phyloP scores from a whole-genome alignment of 2,329 filamentous ascomycete genomes.

The Meredithiella fracta region DNA sequence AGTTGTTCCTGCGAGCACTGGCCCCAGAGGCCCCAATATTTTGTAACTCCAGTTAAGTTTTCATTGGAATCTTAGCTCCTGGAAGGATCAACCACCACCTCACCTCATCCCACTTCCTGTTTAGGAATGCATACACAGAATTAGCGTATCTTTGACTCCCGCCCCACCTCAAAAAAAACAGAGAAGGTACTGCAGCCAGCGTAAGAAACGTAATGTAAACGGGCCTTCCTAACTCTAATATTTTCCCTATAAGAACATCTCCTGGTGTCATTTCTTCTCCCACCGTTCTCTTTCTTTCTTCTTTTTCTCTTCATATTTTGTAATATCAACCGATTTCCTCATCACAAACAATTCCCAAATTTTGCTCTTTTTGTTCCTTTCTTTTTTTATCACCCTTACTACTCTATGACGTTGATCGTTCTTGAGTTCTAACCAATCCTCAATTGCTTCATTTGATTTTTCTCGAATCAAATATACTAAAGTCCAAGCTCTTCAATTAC shows the following conservation, averaged over 20 bases:
- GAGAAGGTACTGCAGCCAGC: background rate
- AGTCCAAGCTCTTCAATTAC: no score
- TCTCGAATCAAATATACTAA: no score
- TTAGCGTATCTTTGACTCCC: no score
- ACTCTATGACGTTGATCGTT: conserved; percentile 7
- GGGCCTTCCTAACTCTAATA: background rate
- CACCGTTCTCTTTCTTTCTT: background rate
- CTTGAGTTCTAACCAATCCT: background rate
- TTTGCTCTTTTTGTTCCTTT: conserved; percentile 6
- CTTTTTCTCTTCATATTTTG: conserved; percentile 4
- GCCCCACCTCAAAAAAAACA: no score
- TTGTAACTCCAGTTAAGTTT: background rate
- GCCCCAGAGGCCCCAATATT: background rate
- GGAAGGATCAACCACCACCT: background rate
- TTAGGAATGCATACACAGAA: background rate
- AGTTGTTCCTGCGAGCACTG: background rate
- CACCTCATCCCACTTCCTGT: background rate
- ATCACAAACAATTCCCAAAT: background rate
- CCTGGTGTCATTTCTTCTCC: background rate
- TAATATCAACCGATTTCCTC: conserved; percentile 3
- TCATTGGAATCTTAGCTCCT: background rate
- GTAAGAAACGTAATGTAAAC: background rate
- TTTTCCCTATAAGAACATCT: background rate
- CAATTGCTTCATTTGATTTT: background rate
- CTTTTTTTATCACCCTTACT: conserved; percentile 3